Percentiles rank a stretch among this genome's conserved stretches.
Conservation (phyloP, 345 rosid genomes). For the Schrenkiella parvula region DNA sequence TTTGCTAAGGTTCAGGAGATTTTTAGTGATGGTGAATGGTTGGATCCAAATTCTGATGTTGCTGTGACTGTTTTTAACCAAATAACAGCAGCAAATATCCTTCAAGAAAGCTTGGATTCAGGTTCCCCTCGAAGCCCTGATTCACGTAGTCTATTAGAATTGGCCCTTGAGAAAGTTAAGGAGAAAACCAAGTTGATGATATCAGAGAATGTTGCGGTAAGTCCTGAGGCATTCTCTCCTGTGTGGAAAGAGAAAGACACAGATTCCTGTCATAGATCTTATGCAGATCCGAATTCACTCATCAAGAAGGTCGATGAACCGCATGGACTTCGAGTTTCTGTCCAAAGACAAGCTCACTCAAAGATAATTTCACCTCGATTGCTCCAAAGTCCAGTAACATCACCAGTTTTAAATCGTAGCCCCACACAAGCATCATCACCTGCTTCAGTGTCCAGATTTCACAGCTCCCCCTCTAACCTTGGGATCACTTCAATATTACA, state of each 20-base stretch:
- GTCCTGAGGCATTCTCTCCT: constrained; percentile 29
- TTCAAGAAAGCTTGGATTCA: constrained; percentile 44
- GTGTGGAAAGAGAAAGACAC: constrained; percentile 30
- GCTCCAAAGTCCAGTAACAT: constrained; percentile 39
- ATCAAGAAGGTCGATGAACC: constrained; percentile 41
- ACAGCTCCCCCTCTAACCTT: constrained; percentile 46
- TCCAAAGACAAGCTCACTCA: constrained; percentile 47
- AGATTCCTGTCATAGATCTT: constrained; percentile 26
- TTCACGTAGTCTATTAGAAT: constrained; percentile 35
- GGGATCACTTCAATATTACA: constrained; percentile 82
- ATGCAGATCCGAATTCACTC: constrained; percentile 35
- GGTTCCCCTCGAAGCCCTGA: constrained; percentile 39
- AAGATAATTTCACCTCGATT: constrained; percentile 54
- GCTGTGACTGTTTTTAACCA: constrained; percentile 50
- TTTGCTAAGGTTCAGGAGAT: constrained; percentile 61
- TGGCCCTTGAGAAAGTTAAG: constrained; percentile 38
- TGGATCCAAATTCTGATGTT: constrained; percentile 49
- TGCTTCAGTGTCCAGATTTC: constrained; percentile 45
- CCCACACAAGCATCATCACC: constrained; percentile 52
- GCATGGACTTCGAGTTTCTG: constrained; percentile 45
- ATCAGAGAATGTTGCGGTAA: constrained; percentile 24
- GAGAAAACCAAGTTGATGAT: constrained; percentile 37
- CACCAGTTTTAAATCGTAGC: constrained; percentile 40
- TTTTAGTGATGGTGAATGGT: constrained; percentile 56
- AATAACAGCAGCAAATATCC: constrained; percentile 41